These are phyloP conservation scores for Sphaerobolus stellatus DNA, from an alignment of 1,284 basidiomycete species.

Conservation along the genomic window DNA sequence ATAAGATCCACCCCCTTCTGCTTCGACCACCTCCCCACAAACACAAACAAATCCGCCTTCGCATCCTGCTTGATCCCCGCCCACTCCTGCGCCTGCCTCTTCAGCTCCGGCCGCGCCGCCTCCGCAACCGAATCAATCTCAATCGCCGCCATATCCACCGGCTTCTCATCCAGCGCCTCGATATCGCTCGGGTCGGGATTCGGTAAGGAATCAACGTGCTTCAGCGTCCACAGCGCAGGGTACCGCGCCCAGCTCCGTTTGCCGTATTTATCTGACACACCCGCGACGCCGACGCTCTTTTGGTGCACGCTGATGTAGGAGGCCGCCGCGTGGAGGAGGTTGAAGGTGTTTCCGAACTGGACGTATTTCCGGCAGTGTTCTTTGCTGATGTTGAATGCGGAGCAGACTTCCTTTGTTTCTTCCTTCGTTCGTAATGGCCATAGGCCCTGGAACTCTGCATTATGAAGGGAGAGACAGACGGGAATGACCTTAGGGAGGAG, in stretches of 20 bases:
- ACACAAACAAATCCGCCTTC: conserved; percentile 86
- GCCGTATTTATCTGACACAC: conserved; percentile 94
- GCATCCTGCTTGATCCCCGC: conserved; percentile 89
- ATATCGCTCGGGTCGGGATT: conserved; percentile 94
- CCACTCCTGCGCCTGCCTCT: conserved; percentile 92
- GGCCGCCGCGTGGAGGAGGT: conserved; percentile 87
- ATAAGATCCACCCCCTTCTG: conserved; percentile 95
- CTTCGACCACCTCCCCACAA: conserved; percentile 95
- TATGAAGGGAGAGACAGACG: conserved; percentile 89
- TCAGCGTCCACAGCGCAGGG: conserved; percentile 90
- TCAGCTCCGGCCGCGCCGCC: conserved; percentile 81
- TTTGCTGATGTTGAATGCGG: conserved; percentile 94
- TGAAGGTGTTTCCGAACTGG: conserved; percentile 96
- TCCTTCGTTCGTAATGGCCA: conserved; percentile 95
- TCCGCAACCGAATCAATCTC: conserved; percentile 81
- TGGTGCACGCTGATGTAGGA: conserved; percentile 91
- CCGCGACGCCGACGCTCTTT: conserved; percentile 88
- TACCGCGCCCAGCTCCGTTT: conserved; percentile 95
- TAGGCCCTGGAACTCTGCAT: conserved; percentile 93
- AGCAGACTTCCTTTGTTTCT: conserved; percentile 96
- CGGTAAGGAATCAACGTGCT: conserved; percentile 90
- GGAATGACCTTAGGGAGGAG: conserved; percentile 87
- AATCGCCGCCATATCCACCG: conserved; percentile 70
- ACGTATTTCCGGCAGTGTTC: conserved; percentile 94
- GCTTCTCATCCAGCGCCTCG: conserved; percentile 81